Percentiles rank a stretch among this genome's conserved stretches.
Evolutionary conservation across 768 basidiomycete genomes (phyloP).

Genomic region (Lyophyllum shimeji): DNA sequence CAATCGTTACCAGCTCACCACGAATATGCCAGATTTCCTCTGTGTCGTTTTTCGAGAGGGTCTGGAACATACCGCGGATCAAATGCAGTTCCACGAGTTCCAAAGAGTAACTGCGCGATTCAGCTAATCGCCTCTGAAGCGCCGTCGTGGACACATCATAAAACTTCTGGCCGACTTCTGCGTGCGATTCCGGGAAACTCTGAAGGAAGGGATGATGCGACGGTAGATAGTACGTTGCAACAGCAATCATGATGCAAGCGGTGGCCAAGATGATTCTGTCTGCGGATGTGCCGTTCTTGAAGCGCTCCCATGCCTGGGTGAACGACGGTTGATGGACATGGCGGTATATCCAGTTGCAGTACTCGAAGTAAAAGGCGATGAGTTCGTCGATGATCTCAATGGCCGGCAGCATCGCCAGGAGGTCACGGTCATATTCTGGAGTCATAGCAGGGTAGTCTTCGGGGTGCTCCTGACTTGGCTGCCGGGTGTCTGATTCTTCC

Average conservation of each 20-base stretch:
- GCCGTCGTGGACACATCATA: constrained; percentile 69
- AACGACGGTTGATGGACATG: constrained; percentile 70
- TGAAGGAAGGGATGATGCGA: constrained; percentile 61
- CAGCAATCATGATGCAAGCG: constrained; percentile 72
- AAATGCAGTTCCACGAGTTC: constrained; percentile 78
- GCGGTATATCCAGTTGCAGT: constrained; percentile 87
- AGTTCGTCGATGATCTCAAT: constrained; percentile 71
- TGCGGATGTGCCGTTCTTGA: constrained; percentile 63
- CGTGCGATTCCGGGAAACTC: constrained; percentile 47
- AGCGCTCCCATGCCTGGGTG: constrained; percentile 65
- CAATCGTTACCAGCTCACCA: constrained; percentile 73
- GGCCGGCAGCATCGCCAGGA: constrained; percentile 64
- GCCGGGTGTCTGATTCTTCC: constrained; percentile 53
- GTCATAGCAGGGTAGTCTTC: constrained; percentile 41
- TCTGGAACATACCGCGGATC: constrained; percentile 69
- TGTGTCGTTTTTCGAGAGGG: constrained; percentile 69
- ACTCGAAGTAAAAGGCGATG: constrained; percentile 77
- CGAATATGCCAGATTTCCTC: constrained; percentile 81
- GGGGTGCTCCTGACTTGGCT: constrained; percentile 49
- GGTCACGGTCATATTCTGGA: constrained; percentile 70
- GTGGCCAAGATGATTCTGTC: constrained; percentile 73
- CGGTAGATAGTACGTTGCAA: constrained; percentile 73
- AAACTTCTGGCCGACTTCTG: constrained; percentile 63
- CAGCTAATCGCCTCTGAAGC: constrained; percentile 59
- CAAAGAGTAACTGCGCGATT: constrained; percentile 60